Evolutionary conservation across 108 stramenopile species (phyloP), one percentile per base, ranked within the genome.

Genomic region (Discostella stelligeroides): DNA sequence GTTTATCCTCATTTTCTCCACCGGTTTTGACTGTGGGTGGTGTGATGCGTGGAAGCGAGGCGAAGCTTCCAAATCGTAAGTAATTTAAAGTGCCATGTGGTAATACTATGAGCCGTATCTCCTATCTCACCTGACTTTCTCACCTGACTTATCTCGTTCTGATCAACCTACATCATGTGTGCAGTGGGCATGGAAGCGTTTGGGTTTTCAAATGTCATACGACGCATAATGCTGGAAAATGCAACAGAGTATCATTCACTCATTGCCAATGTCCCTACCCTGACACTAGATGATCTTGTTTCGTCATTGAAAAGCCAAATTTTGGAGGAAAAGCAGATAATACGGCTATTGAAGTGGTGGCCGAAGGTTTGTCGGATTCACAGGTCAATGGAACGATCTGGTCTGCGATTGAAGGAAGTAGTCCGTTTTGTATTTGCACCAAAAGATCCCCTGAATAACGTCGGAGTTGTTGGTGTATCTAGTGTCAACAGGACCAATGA

Each of bases 291-390:
- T 23, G 91, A 89, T 75, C 61, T 89, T 56, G 54, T 72, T 14
- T 53, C 23, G 14, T 29, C 63, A 11, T 34, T 90, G 51, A 60
- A 75, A n/a, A 37, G 60, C n/a, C 43, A 73, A 13, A 66, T 84
- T 18, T 47, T 92, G 10, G 71, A 70, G 11, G 81, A 87, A 63
- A 57, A 68, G 5, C 53, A 73, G 61, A 25, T 86, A 23, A 56
- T 90, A 18, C 72, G 80, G 13, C 55, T 92, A 8, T 40, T 89
- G 25, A 85, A 86, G 47, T 92, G 91, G 91, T 90, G 86, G 83
- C 79, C 78, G 7, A 80, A 84, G 49, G 87, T 73, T 63, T 72
- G 63, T 24, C 79, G 76, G 60, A 64, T 82, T 41, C 58, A 88
- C 39, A 57, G 70, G 10, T 11, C 47, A 43, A 53, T 71, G 49